These are phyloP conservation scores for Trichosporon sp. DNA, from an alignment of 1,284 basidiomycete species.

Conservation along the genomic window DNA sequence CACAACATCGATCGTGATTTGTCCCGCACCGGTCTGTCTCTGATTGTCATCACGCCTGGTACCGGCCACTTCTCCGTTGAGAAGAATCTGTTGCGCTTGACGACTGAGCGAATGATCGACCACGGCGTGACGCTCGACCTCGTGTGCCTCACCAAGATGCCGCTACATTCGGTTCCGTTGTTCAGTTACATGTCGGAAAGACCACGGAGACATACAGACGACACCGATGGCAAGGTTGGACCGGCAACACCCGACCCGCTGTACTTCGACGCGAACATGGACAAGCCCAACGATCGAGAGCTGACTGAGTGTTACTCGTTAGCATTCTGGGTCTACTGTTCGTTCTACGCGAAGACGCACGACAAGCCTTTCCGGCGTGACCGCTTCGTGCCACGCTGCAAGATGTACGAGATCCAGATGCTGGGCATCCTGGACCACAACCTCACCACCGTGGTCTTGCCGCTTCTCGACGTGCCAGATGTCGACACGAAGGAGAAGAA, in stretches of 20 bases:
- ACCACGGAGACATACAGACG: slow-evolving; percentile 50
- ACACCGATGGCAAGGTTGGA: slow-evolving; percentile 28
- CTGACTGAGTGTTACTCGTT: slow-evolving; percentile 53
- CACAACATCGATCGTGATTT: slow-evolving; percentile 96
- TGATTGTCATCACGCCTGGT: slow-evolving; percentile 87
- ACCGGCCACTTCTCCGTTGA: slow-evolving; percentile 92
- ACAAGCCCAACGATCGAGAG: slow-evolving; percentile 43
- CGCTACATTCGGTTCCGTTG: slow-evolving; percentile 86
- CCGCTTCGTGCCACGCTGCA: slow-evolving; percentile 85
- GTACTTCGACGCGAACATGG: slow-evolving; percentile 66
- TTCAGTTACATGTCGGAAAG: slow-evolving; percentile 65
- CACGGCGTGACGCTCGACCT: slow-evolving; percentile 90
- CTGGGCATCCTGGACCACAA: slow-evolving; percentile 86
- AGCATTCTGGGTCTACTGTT: slow-evolving; percentile 55
- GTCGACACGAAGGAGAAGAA: slow-evolving; percentile 28
- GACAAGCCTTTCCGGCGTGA: slow-evolving; percentile 76
- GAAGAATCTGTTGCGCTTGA: slow-evolving; percentile 85
- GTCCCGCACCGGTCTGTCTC: slow-evolving; percentile 83
- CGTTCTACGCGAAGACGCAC: slow-evolving; percentile 56
- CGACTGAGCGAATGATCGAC: slow-evolving; percentile 92
- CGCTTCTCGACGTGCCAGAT: slow-evolving; percentile 62
- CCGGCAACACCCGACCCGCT: slow-evolving; percentile 68
- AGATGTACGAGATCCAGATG: slow-evolving; percentile 95
- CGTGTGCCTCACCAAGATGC: slow-evolving; percentile 87
- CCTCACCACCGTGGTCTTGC: slow-evolving; percentile 81